phyloP scores from a whole-genome alignment of 108 stramenopile genomes.

The Stephanodiscus triporus region DNA sequence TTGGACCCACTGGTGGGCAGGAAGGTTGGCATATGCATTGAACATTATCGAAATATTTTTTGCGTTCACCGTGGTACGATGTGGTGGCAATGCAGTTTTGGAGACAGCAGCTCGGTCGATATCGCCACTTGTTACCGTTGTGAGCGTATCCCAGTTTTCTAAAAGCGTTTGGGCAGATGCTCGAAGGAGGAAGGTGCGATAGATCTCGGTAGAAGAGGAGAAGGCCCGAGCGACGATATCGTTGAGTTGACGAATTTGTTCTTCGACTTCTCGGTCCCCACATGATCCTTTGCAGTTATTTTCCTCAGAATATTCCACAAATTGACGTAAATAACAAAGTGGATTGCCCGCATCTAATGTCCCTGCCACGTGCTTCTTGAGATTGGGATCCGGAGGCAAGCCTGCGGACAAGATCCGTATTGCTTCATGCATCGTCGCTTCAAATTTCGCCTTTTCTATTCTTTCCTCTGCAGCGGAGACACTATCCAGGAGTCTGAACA shows the following conservation, averaged over 20 bases:
- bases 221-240: slow-evolving; percentile 29
- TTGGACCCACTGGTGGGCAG: slow-evolving; percentile 57
- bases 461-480: slow-evolving; percentile 15
- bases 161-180: slow-evolving; percentile 46
- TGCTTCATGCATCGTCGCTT: slow-evolving; percentile 49
- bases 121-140: slow-evolving; percentile 72
- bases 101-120: slow-evolving; percentile 77
- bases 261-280: slow-evolving; percentile 8
- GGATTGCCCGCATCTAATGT: slow-evolving; percentile 30
- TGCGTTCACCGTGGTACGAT: slow-evolving; percentile 34
- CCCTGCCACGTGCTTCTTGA: slow-evolving; percentile 35
- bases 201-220: slow-evolving; percentile 32
- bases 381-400: slow-evolving; percentile 18
- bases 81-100: slow-evolving; percentile 37
- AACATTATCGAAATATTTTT: slow-evolving; percentile 49
- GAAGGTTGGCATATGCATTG: slow-evolving; percentile 45
- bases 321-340: slow-evolving; percentile 44
- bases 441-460: slow-evolving; percentile 24
- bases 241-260: slow-evolving; percentile 29
- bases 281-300: neutral
- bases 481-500: slow-evolving; percentile 31
- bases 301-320: slow-evolving; percentile 9
- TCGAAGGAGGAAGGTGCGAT: slow-evolving; percentile 44
- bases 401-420: slow-evolving; percentile 38
- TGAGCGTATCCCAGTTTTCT: slow-evolving; percentile 59